Base-by-base conservation (phyloP, 139 green algal genomes). In the Prasinococcaceae sp. region DNA sequence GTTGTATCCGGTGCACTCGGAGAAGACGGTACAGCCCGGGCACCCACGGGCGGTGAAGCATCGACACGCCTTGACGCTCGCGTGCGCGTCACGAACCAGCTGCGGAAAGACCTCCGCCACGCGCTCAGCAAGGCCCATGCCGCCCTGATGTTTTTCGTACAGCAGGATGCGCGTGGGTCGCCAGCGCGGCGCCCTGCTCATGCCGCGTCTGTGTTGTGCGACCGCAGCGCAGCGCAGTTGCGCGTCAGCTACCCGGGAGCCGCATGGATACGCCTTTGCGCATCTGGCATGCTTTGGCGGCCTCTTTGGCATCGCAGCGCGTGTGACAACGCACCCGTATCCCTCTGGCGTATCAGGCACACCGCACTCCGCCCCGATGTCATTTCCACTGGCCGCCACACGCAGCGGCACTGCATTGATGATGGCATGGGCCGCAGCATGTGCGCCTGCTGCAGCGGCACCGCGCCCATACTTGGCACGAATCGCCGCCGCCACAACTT, bases 1-100 rank as follows among this genome's bases (percentile, higher is more conserved):
- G 57, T 94, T 94, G 72, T 95, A 93, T 58, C 84, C 74, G 17
- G 46, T 42, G 72, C 86, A 95, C 36, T 73, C 51, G n/a, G n/a
- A n/a, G n/a, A n/a, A n/a, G n/a, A n/a, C n/a, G n/a, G n/a, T n/a
- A n/a, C n/a, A n/a, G n/a, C n/a, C n/a, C n/a, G n/a, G n/a, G n/a
- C n/a, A n/a, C n/a, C n/a, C n/a, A n/a, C n/a, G n/a, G n/a, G n/a
- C n/a, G n/a, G n/a, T n/a, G n/a, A n/a, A n/a, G n/a, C n/a, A n/a
- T n/a, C n/a, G n/a, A n/a, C n/a, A n/a, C n/a, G n/a, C n/a, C n/a
- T n/a, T n/a, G n/a, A n/a, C n/a, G n/a, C n/a, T n/a, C n/a, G n/a
- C n/a, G n/a, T n/a, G n/a, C n/a, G n/a, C n/a, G n/a, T n/a, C n/a
- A n/a, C n/a, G n/a, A n/a, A n/a, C n/a, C n/a, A n/a, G n/a, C n/a